phyloP scores from a whole-genome alignment of 148 eudicot species.

The Agrostemma githago region DNA sequence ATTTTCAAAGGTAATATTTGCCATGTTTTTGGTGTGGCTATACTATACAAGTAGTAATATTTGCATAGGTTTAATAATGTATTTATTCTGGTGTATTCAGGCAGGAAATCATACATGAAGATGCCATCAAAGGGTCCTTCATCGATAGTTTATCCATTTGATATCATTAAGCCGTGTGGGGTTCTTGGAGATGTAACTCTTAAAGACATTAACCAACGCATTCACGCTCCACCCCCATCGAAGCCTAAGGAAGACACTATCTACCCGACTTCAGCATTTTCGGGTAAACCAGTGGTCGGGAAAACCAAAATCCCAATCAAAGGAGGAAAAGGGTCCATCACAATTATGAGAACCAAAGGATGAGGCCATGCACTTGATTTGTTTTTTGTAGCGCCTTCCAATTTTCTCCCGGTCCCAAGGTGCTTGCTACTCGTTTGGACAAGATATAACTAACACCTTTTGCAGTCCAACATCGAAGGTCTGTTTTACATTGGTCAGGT shows the following conservation, averaged over 20 bases:
- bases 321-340: constrained; percentile 96
- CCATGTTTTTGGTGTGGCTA: too few relatives aligned
- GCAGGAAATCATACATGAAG: constrained; percentile 65
- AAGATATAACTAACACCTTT: neutral
- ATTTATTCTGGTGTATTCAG: constrained; percentile 26
- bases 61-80: neutral
- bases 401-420: neutral
- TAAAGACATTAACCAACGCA: constrained; percentile 80
- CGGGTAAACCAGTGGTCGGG: constrained; percentile 92
- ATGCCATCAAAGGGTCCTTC: constrained; percentile 61
- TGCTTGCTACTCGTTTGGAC: neutral
- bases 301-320: constrained; percentile 90
- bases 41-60: too few relatives aligned
- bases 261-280: constrained; percentile 76
- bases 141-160: constrained; percentile 77
- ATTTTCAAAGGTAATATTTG: constrained; percentile 87
- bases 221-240: constrained; percentile 64
- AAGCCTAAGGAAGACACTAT: constrained; percentile 45
- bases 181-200: constrained; percentile 79
- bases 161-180: constrained; percentile 74
- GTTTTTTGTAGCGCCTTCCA: constrained; percentile 6
- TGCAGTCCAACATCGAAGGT: neutral
- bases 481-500: neutral
- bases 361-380: constrained; percentile 21
- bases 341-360: constrained; percentile 96